Base-by-base conservation (phyloP, 1,139 yeast species). In the Blastobotrys petasosporus region DNA sequence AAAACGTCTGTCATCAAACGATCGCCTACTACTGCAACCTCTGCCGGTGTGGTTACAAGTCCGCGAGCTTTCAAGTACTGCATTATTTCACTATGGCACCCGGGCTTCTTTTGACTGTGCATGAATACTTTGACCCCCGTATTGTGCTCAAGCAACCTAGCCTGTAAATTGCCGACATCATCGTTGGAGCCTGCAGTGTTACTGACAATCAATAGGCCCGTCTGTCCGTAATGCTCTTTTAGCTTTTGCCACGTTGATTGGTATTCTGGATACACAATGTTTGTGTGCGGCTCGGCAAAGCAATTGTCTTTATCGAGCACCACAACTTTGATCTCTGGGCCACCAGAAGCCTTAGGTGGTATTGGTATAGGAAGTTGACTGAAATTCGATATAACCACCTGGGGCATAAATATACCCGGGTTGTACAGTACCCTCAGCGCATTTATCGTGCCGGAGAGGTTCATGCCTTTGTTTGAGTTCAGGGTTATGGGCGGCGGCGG, bases 231-330 rank as follows among this genome's bases (percentile, higher is more conserved):
- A 2, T 65, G 58, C 5, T 62, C 57, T 42, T 74, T 71, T 45
- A 90, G 69, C 29, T 63, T 58, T 4, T 69, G 65, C 94, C 94
- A 87, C 12, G 76, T 73, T 7, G 69, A 70, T 60, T 67, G 56
- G 58, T 88, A 87, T 1, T 68, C 84, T 0, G 85, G 88, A 86
- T 88, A 88, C 1, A 92, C 84, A 50, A 78, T 76, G 55, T 82
- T 84, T 48, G 81, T 84, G 50, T 86, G 85, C 40, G 94, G 94
- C 54, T 76, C 74, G 3, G 98, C 95, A 63, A 92, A 85, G 60
- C 97, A 92, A 63, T 92, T 94, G 65, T 92, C 99, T 63, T 94
- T 92, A 62, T 92, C 99, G 28, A 92, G 71, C 0, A 92, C 94
- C 2, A 92, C 75, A 0, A 94, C 96, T 55, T 78, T 82, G 51